phyloP scores from a whole-genome alignment of 169 alveolate species.

The Eimeria necatrix region DNA sequence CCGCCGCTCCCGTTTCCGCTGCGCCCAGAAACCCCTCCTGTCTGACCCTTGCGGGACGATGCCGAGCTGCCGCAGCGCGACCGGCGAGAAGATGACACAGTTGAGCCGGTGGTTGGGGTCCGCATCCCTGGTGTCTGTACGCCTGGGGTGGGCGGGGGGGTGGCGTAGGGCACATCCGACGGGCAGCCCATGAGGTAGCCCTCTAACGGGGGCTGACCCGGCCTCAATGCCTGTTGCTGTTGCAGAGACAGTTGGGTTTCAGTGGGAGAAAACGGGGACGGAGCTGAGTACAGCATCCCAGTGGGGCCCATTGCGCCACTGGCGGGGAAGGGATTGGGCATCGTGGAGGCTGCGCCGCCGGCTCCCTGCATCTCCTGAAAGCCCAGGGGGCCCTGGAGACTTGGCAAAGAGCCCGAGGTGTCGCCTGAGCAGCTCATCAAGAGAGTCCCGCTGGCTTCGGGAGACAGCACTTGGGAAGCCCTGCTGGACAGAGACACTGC shows the following conservation, averaged over 20 bases:
- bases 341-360: background rate
- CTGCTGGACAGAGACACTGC: background rate
- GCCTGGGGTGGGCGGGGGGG: background rate
- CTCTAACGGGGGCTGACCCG: background rate
- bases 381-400: slow-evolving; percentile 18
- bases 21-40: slow-evolving; percentile 1
- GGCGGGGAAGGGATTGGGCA: background rate
- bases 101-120: slow-evolving; percentile 1
- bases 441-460: slow-evolving; percentile 38
- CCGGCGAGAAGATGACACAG: slow-evolving; percentile 17
- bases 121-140: slow-evolving; percentile 22
- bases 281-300: background rate
- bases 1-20: slow-evolving; percentile 8
- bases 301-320: background rate
- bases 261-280: background rate
- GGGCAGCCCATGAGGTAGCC: background rate
- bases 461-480: background rate
- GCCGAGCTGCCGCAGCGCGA: slow-evolving; percentile 21
- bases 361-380: slow-evolving; percentile 28
- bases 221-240: slow-evolving; percentile 29
- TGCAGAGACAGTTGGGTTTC: slow-evolving; percentile 46
- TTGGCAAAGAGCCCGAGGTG: background rate
- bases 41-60: background rate
- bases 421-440: slow-evolving; percentile 35
- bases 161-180: background rate